Evolutionary conservation across 306 rosid genomes (phyloP).

Genomic region (Gleditsia sinensis): DNA sequence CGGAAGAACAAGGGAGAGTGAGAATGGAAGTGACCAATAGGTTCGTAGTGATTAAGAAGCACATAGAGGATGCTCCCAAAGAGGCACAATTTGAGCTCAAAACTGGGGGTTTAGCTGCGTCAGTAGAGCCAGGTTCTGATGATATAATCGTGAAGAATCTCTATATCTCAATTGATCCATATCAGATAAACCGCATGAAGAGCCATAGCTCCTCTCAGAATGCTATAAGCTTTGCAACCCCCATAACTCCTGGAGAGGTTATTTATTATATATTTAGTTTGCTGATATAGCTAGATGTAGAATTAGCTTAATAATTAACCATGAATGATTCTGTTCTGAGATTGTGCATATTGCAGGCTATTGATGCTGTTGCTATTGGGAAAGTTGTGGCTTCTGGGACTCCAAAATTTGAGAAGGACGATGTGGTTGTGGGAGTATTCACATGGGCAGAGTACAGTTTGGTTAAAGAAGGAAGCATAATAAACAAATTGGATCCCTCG

Average conservation of each 20-base stretch:
- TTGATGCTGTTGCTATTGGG: slow-evolving; percentile 56
- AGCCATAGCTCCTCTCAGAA: slow-evolving; percentile 45
- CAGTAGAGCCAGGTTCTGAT: slow-evolving; percentile 42
- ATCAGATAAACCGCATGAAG: slow-evolving; percentile 69
- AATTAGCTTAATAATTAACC: no score
- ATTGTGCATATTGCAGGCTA: slow-evolving; percentile 38
- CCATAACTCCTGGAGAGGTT: slow-evolving; percentile 55
- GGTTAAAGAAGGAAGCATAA: slow-evolving; percentile 45
- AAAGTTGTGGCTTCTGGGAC: slow-evolving; percentile 66
- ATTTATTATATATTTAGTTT: no score
- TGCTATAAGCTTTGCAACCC: slow-evolving; percentile 29
- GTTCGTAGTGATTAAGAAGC: slow-evolving; percentile 40
- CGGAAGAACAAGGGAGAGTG: not conserved
- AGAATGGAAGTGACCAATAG: slow-evolving; percentile 64
- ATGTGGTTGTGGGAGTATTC: slow-evolving; percentile 64
- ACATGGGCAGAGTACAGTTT: slow-evolving; percentile 77
- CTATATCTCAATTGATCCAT: slow-evolving; percentile 67
- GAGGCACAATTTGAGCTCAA: slow-evolving; percentile 61
- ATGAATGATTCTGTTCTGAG: not conserved
- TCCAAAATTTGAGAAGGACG: slow-evolving; percentile 60
- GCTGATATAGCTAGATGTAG: no score
- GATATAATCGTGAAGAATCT: slow-evolving; percentile 60
- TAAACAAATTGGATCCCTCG: slow-evolving; percentile 59
- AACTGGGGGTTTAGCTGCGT: slow-evolving; percentile 33
- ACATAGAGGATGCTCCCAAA: slow-evolving; percentile 51